Percentiles rank a stretch among this genome's conserved stretches.
These are phyloP conservation scores for Metschnikowia picachoensis DNA, from an alignment of 805 yeast species.

Conservation along the genomic window DNA sequence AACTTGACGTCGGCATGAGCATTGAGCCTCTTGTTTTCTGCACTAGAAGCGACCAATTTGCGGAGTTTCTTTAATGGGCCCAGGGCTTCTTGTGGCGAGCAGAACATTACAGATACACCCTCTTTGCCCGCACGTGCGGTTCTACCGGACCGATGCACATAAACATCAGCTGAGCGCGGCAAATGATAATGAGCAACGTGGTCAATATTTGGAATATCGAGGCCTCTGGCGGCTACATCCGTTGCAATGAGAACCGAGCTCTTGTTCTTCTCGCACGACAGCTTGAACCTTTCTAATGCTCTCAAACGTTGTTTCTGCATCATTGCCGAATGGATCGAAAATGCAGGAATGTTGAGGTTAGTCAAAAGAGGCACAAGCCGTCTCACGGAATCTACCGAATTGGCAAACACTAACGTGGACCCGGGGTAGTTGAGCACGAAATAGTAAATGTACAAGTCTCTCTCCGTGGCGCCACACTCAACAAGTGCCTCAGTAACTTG, in stretches of 20 bases:
- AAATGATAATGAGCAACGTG: constrained; percentile 96
- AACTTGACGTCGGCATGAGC: constrained; percentile 53
- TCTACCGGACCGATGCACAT: constrained; percentile 95
- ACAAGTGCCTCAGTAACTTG: constrained; percentile 79
- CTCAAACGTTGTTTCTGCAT: constrained; percentile 88
- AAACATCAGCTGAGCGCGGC: constrained; percentile 91
- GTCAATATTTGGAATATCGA: constrained; percentile 85
- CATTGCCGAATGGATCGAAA: constrained; percentile 91
- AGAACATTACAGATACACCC: constrained; percentile 92
- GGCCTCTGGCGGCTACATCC: constrained; percentile 97
- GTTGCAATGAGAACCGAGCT: constrained; percentile 81
- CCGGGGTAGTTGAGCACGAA: constrained; percentile 85
- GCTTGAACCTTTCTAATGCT: constrained; percentile 75
- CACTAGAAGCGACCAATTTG: constrained; percentile 43
- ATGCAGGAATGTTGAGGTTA: constrained; percentile 62
- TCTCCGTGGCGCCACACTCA: constrained; percentile 85
- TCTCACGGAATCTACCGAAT: constrained; percentile 92
- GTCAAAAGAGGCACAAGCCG: constrained; percentile 73
- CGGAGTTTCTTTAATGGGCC: constrained; percentile 81
- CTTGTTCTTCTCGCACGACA: constrained; percentile 43
- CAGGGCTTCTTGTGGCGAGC: constrained; percentile 90
- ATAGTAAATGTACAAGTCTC: constrained; percentile 87
- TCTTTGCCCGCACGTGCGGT: constrained; percentile 95
- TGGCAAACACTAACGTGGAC: constrained; percentile 84
- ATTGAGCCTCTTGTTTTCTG: constrained; percentile 24